Evolutionary conservation across 2,329 filamentous ascomycete genomes (phyloP).

Genomic region (Fusarium dimerum): DNA sequence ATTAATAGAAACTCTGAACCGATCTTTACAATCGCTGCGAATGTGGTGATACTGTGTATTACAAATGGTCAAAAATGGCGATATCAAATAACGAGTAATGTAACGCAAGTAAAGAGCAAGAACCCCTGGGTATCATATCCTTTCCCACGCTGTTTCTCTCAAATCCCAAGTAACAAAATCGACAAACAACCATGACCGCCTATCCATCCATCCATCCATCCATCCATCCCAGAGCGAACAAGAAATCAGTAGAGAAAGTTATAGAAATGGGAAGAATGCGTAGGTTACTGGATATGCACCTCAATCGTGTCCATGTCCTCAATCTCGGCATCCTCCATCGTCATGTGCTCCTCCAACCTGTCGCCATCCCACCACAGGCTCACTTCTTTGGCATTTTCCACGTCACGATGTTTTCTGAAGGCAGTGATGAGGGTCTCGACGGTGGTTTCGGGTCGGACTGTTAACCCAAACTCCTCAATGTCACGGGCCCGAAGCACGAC

Average conservation of each 20-base stretch:
- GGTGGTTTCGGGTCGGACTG: slow-evolving; percentile 55
- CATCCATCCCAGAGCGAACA: background rate
- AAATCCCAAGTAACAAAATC: slow-evolving; percentile 3
- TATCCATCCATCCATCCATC: background rate
- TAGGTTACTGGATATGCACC: slow-evolving; percentile 61
- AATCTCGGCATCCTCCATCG: slow-evolving; percentile 68
- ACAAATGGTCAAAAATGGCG: too few relatives aligned
- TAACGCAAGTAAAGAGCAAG: background rate
- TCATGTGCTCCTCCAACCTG: slow-evolving; percentile 58
- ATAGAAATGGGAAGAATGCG: background rate
- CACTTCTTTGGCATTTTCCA: slow-evolving; percentile 55
- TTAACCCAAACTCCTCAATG: slow-evolving; percentile 50
- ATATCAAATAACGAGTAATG: too few relatives aligned
- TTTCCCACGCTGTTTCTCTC: slow-evolving; percentile 14
- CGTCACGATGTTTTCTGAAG: slow-evolving; percentile 56
- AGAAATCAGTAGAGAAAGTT: background rate
- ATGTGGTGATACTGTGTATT: too few relatives aligned
- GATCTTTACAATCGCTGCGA: too few relatives aligned
- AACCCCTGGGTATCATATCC: slow-evolving; percentile 33
- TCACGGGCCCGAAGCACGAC: slow-evolving; percentile 57
- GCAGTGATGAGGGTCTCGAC: slow-evolving; percentile 63
- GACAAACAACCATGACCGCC: background rate
- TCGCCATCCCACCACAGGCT: slow-evolving; percentile 77
- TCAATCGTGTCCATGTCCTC: slow-evolving; percentile 76
- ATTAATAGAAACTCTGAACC: too few relatives aligned